phyloP scores from a whole-genome alignment of 352 stramenopile genomes.

The Pythium folliculosum region DNA sequence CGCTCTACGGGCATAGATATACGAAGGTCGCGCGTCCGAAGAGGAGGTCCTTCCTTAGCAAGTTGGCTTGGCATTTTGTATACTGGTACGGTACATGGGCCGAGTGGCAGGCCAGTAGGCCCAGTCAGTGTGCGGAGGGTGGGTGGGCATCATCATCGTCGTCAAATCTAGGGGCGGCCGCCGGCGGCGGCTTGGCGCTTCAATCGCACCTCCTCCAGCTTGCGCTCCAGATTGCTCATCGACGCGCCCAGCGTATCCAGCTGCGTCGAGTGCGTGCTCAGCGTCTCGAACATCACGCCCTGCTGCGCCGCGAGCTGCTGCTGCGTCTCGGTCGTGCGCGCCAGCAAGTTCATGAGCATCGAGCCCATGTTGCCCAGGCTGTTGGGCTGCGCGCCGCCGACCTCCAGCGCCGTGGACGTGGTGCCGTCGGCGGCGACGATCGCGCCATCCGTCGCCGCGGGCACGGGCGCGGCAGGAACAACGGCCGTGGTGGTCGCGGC shows the following conservation, averaged over 20 bases:
- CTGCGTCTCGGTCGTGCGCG: slow-evolving; percentile 82
- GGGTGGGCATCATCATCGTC: neutral
- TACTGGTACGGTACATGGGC: slow-evolving; percentile 19
- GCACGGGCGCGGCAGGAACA: slow-evolving; percentile 23
- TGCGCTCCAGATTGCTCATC: slow-evolving; percentile 75
- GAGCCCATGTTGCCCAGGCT: slow-evolving; percentile 84
- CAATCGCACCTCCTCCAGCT: slow-evolving; percentile 78
- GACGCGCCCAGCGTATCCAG: slow-evolving; percentile 73
- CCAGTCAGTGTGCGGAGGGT: neutral
- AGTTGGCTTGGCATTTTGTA: neutral
- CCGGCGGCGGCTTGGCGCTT: slow-evolving; percentile 37
- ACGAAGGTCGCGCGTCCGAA: slow-evolving; percentile 26
- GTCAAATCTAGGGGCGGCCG: slow-evolving; percentile 6
- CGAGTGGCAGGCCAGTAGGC: neutral
- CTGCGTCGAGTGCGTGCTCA: slow-evolving; percentile 81
- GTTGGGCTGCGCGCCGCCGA: slow-evolving; percentile 57
- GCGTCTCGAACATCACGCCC: slow-evolving; percentile 86
- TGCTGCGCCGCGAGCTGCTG: slow-evolving; percentile 85
- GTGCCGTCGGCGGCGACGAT: slow-evolving; percentile 45
- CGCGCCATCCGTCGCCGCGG: slow-evolving; percentile 30
- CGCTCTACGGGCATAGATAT: slow-evolving; percentile 33
- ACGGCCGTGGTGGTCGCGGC: slow-evolving; percentile 12
- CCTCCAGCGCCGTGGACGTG: slow-evolving; percentile 67
- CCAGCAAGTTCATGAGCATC: slow-evolving; percentile 88
- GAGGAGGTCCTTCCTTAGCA: slow-evolving; percentile 15